phyloP scores from a whole-genome alignment of 768 basidiomycete species.

The Collybia mongolica region DNA sequence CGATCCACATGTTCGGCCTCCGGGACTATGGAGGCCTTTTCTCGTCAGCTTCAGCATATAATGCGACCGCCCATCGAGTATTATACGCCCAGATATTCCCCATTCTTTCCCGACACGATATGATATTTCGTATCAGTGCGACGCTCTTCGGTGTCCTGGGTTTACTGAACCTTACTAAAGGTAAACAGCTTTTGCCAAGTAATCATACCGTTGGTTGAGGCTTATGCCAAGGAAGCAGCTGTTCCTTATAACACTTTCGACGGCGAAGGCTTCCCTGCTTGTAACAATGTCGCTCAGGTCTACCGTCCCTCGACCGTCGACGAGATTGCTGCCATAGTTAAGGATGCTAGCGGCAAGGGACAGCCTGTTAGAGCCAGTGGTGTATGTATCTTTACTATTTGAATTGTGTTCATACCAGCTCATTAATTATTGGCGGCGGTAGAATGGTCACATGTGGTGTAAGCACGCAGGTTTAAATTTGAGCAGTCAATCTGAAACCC shows the following conservation, averaged over 20 bases:
- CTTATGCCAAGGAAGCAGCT: conserved; percentile 7
- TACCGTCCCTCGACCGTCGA: conserved; percentile 29
- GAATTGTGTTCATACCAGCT: neutral
- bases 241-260: conserved; percentile 34
- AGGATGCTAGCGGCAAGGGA: conserved; percentile 26
- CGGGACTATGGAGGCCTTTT: conserved; percentile 2
- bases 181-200: neutral
- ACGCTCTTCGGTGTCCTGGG: conserved; percentile 2
- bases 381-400: conserved; percentile 16
- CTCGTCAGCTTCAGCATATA: neutral
- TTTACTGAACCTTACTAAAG: conserved; percentile 1
- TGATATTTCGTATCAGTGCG: neutral
- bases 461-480: conserved; percentile 2
- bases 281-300: conserved; percentile 27
- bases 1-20: neutral
- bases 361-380: conserved; percentile 32
- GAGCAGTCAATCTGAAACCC: neutral
- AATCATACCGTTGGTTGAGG: neutral
- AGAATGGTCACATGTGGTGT: conserved; percentile 42
- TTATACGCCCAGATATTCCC: neutral
- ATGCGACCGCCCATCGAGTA: neutral
- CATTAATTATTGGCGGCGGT: neutral
- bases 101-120: neutral
- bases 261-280: conserved; percentile 32
- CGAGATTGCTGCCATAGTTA: conserved; percentile 29